phyloP scores from a whole-genome alignment of 2,329 filamentous ascomycete species.

The Trematosphaeria pertusa region DNA sequence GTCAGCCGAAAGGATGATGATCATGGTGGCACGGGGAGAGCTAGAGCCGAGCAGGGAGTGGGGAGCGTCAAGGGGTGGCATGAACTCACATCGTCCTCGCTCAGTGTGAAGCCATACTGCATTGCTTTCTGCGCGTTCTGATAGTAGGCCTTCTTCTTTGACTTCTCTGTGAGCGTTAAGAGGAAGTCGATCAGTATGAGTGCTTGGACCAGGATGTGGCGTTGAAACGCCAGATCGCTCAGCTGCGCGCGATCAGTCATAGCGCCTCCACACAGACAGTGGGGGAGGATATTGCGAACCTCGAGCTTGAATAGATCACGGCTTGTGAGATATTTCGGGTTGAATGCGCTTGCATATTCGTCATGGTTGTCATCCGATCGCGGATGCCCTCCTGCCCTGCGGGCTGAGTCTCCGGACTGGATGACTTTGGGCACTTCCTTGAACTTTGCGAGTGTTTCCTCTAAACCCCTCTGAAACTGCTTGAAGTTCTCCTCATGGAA shows the following conservation, averaged over 20 bases:
- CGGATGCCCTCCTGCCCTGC: slow-evolving; percentile 60
- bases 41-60: slow-evolving; percentile 21
- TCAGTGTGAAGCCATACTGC: slow-evolving; percentile 77
- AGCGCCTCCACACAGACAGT: slow-evolving; percentile 24
- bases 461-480: slow-evolving; percentile 68
- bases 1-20: slow-evolving; percentile 42
- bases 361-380: slow-evolving; percentile 70
- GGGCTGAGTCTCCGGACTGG: slow-evolving; percentile 72
- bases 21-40: slow-evolving; percentile 26
- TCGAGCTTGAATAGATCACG: slow-evolving; percentile 95
- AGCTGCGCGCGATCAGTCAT: slow-evolving; percentile 63
- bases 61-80: slow-evolving; percentile 19
- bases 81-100: slow-evolving; percentile 78
- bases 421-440: slow-evolving; percentile 72
- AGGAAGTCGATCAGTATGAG: slow-evolving; percentile 95
- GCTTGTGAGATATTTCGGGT: slow-evolving; percentile 98
- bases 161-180: slow-evolving; percentile 81
- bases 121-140: slow-evolving; percentile 84
- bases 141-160: slow-evolving; percentile 78
- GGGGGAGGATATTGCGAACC: slow-evolving; percentile 57
- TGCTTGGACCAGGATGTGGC: slow-evolving; percentile 93
- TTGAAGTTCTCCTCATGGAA: slow-evolving; percentile 75
- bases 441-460: slow-evolving; percentile 75
- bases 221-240: slow-evolving; percentile 90
- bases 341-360: slow-evolving; percentile 77